A percentile compares a stretch with the other conserved stretches of the same genome.
Conservation (phyloP, 176 grass and related monocot species). For the Oryza officinalis region DNA sequence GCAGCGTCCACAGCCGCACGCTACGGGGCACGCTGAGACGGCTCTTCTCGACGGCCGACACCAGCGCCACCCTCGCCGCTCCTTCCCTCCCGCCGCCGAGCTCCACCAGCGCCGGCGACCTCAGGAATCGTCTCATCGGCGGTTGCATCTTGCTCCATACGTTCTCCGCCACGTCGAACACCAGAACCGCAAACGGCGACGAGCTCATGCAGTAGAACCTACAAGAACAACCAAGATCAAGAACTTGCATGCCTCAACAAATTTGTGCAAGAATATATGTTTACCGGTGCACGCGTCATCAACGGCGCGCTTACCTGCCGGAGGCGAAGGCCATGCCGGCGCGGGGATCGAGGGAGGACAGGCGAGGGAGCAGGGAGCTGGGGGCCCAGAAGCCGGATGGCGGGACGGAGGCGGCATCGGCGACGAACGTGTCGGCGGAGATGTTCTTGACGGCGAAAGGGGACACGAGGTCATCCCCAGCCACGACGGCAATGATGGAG, state of each 20-base stretch:
- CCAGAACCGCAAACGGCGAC: constrained; percentile 73
- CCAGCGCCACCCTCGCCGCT: constrained; percentile 56
- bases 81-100: constrained; percentile 48
- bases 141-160: constrained; percentile 84
- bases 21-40: constrained; percentile 85
- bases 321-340: constrained; percentile 69
- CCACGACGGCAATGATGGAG: constrained; percentile 69
- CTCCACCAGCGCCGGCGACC: constrained; percentile 72
- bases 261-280: not conserved
- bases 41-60: constrained; percentile 93
- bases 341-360: constrained; percentile 78
- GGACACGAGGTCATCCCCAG: constrained; percentile 85
- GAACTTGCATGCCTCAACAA: not conserved
- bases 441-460: constrained; percentile 98
- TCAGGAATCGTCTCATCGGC: constrained; percentile 87
- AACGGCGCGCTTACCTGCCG: constrained; percentile 31
- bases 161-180: constrained; percentile 70
- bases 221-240: not conserved
- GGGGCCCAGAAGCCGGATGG: constrained; percentile 68
- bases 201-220: constrained; percentile 98
- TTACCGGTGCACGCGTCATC: not conserved
- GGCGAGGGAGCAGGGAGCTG: constrained; percentile 65
- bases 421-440: constrained; percentile 79
- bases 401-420: constrained; percentile 61
- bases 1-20: constrained; percentile 83